Conservation (phyloP, 2,329 filamentous ascomycete species). For the Dendryphion nanum region DNA sequence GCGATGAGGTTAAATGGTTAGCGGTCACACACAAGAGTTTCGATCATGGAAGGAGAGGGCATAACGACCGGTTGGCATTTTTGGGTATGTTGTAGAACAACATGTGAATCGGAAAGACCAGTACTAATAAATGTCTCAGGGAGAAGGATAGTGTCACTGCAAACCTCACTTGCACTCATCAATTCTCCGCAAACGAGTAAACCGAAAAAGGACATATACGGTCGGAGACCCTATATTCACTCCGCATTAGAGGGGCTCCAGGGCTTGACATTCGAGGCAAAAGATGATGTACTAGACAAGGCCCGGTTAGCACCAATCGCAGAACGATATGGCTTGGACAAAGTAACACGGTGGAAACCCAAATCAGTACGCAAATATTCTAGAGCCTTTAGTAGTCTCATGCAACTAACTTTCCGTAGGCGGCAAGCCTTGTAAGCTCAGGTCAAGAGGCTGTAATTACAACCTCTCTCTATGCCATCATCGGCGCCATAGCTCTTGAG, state of each 20-base stretch:
- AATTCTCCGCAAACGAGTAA: constrained; percentile 42
- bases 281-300: constrained; percentile 62
- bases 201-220: constrained; percentile 34
- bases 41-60: constrained; percentile 88
- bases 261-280: constrained; percentile 64
- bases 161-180: constrained; percentile 63
- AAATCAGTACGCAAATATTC: constrained; percentile 61
- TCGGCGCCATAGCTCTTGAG: constrained; percentile 88
- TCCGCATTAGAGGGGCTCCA: constrained; percentile 70
- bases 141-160: constrained; percentile 62
- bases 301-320: constrained; percentile 68
- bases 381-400: neutral
- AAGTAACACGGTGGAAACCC: constrained; percentile 86
- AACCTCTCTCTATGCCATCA: constrained; percentile 76
- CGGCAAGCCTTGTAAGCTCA: constrained; percentile 67
- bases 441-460: constrained; percentile 74
- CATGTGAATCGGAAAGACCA: neutral
- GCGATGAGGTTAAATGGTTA: constrained; percentile 94
- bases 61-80: constrained; percentile 90
- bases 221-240: constrained; percentile 67
- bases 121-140: constrained; percentile 43
- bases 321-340: constrained; percentile 65
- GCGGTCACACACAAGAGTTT: constrained; percentile 98
- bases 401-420: constrained; percentile 38
- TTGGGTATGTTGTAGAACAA: constrained; percentile 61